A percentile compares a stretch with the other conserved stretches of the same genome.
Conservation (phyloP, 2,329 filamentous ascomycete species). For the Amylocarpus encephaloides region DNA sequence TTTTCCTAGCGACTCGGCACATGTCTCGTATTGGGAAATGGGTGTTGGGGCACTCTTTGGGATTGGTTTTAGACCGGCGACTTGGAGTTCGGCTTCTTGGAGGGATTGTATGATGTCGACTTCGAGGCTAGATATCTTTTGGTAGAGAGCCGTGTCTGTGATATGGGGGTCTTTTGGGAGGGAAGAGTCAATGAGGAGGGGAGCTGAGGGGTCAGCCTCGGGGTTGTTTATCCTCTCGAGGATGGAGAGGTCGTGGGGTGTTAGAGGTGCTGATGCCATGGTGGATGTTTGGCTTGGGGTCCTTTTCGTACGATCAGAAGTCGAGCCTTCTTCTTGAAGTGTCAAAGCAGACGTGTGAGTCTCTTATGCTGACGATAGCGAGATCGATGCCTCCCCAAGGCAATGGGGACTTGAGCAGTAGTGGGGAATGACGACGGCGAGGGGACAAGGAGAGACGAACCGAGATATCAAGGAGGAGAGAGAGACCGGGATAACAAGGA, state of each 20-base stretch:
- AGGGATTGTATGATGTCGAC: conserved; percentile 47
- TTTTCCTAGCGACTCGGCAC: conserved; percentile 43
- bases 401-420: too few relatives aligned
- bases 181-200: conserved; percentile 46
- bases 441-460: too few relatives aligned
- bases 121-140: conserved; percentile 44
- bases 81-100: conserved; percentile 48
- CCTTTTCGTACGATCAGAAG: background rate
- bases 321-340: background rate
- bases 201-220: conserved; percentile 51
- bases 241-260: conserved; percentile 53
- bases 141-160: conserved; percentile 44
- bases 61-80: conserved; percentile 35
- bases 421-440: too few relatives aligned
- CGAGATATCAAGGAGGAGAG: too few relatives aligned
- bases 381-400: too few relatives aligned
- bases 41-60: conserved; percentile 30
- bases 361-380: too few relatives aligned
- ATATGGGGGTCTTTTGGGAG: conserved; percentile 51
- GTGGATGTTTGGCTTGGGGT: background rate
- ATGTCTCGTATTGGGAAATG: conserved; percentile 40
- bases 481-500: too few relatives aligned
- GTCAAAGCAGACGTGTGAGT: too few relatives aligned
- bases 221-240: conserved; percentile 63
- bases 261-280: conserved; percentile 37